Percentiles rank a stretch among this genome's conserved stretches.
These are phyloP conservation scores for Leccinum pellstonianum DNA, from an alignment of 768 basidiomycete species.

Conservation along the genomic window DNA sequence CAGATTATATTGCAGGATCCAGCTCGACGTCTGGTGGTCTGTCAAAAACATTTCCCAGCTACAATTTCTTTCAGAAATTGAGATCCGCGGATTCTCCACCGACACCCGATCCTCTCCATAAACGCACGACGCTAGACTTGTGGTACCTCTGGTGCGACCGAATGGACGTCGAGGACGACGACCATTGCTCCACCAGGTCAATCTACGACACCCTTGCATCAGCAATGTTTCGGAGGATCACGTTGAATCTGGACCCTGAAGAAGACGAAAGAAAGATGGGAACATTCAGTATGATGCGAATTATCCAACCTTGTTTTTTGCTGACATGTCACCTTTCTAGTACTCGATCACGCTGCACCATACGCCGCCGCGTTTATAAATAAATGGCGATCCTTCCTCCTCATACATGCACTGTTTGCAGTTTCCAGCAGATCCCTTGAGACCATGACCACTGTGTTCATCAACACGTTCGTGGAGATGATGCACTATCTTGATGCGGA, in stretches of 20 bases:
- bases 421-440: neutral
- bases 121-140: slow-evolving; percentile 4
- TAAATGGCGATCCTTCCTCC: neutral
- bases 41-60: slow-evolving; percentile 12
- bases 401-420: neutral
- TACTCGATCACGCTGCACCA: neutral
- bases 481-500: slow-evolving; percentile 9
- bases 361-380: neutral
- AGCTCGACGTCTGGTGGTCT: slow-evolving; percentile 20
- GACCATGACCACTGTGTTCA: slow-evolving; percentile 5
- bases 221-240: neutral
- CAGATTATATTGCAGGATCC: slow-evolving; percentile 19
- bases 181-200: neutral
- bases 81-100: neutral
- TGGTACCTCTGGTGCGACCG: slow-evolving; percentile 1
- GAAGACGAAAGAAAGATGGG: neutral
- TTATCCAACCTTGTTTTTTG: neutral
- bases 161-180: neutral
- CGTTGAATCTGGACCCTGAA: neutral
- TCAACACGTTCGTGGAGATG: slow-evolving; percentile 14
- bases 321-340: neutral
- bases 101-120: neutral
- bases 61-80: neutral
- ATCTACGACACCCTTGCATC: neutral
- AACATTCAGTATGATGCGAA: neutral